phyloP scores from a whole-genome alignment of 805 yeast genomes.

The Candida sanyiensis region DNA sequence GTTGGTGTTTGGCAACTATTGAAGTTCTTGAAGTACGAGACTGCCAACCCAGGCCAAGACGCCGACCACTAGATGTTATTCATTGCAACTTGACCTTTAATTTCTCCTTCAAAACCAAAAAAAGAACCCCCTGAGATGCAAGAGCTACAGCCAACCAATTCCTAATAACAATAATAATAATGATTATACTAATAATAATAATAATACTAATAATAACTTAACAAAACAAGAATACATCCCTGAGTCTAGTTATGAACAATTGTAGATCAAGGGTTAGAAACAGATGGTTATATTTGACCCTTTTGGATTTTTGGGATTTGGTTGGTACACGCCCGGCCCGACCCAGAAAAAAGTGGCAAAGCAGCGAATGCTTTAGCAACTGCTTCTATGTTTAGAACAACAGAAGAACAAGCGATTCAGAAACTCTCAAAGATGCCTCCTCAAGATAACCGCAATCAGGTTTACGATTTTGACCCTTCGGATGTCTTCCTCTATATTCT shows the following conservation, averaged over 20 bases:
- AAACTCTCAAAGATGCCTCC: not conserved
- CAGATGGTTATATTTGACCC: no score
- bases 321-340: not conserved
- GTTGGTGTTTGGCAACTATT: slow-evolving; percentile 61
- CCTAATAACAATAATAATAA: no score
- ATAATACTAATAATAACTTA: no score
- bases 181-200: no score
- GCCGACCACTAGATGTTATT: slow-evolving; percentile 33
- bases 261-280: no score
- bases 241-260: no score
- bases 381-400: not conserved
- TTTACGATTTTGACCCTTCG: slow-evolving; percentile 19
- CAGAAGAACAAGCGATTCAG: not conserved
- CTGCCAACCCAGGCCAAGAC: slow-evolving; percentile 67
- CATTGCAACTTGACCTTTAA: not conserved
- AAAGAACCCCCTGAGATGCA: not conserved
- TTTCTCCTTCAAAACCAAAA: not conserved
- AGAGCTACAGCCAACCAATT: not conserved
- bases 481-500: slow-evolving; percentile 56
- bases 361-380: not conserved
- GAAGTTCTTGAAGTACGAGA: slow-evolving; percentile 61
- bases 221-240: no score
- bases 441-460: not conserved
- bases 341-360: not conserved
- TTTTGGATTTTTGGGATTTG: no score